Evolutionary conservation across 345 rosid genomes (phyloP), one percentile per base, ranked within the genome.

Genomic region (Heritiera littoralis): DNA sequence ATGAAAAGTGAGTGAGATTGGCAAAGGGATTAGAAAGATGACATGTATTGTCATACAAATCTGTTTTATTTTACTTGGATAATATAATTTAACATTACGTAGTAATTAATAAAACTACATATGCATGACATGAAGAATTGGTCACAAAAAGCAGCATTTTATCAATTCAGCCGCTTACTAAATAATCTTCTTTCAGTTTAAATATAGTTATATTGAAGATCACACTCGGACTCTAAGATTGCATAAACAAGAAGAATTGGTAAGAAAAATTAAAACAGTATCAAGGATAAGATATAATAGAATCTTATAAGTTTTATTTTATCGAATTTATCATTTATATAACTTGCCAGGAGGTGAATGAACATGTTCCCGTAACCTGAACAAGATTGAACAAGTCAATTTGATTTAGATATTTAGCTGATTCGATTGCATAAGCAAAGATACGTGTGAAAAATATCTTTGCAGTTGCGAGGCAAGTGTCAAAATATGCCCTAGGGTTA

Each of bases 331-430:
- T 35, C 38, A 35, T 35, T 35, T 35, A 35, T 35, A 35, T 35
- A 35, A 35, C 72, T 38, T 75, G 79, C 70, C 78, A 64, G 30
- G 38, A 56, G 38, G 8, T 38, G 61, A 63, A 55, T 64, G 58
- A 69, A 55, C 70, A 9, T 49, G 66, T 72, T 52, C 46, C 75
- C 61, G n/a, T 51, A 32, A n/a, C 46, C 8, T 72, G 75, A 52
- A 35, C 75, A 52, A 72, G 1, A 70, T 48, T 45, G 5, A 20
- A 69, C 38, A 69, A 11, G 55, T 20, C 20, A 49, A 14, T 7
- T 32, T 35, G 5, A 28, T 55, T 13, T 2, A 28, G 17, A 35
- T 35, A 35, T 35, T 35, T 35, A 35, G 38, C 3, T 35, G 59
- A 49, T 70, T 49, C 13, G 45, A 18, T 54, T 72, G 43, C 64